Percentiles rank a stretch among this genome's conserved stretches.
Conservation (phyloP, 2,329 filamentous ascomycete species). For the Neopestalotiopsis sp. region DNA sequence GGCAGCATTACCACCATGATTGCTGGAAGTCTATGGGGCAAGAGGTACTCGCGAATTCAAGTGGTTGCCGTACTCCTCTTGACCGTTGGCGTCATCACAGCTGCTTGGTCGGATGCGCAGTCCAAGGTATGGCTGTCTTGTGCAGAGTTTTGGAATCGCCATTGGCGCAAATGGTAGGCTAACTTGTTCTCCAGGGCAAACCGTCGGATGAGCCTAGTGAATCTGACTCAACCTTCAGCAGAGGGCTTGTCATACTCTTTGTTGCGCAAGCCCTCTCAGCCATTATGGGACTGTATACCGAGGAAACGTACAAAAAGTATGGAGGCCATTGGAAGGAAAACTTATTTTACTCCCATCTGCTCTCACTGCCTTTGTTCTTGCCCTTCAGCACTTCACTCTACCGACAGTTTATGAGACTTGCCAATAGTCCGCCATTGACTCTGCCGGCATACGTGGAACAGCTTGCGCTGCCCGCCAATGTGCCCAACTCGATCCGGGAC, state of each 20-base stretch:
- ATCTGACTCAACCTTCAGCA: conserved; percentile 53
- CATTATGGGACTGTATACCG: conserved; percentile 93
- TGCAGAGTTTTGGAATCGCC: too few species aligned
- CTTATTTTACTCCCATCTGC: conserved; percentile 86
- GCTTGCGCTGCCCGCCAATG: conserved; percentile 33
- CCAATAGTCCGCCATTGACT: conserved; percentile 65
- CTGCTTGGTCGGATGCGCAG: conserved; percentile 87
- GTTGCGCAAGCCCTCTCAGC: conserved; percentile 89
- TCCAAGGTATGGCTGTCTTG: conserved; percentile 66
- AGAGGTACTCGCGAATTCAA: conserved; percentile 81
- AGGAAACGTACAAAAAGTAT: conserved; percentile 84
- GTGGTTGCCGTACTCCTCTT: conserved; percentile 81
- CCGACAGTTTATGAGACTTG: conserved; percentile 67
- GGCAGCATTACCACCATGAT: conserved; percentile 95
- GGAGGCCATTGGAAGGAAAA: conserved; percentile 95
- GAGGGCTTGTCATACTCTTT: conserved; percentile 82
- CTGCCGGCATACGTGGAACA: conserved; percentile 42
- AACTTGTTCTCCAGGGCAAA: conserved; percentile 30
- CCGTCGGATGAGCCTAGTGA: conserved; percentile 31
- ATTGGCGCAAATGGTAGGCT: conserved; percentile 23
- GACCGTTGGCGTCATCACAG: conserved; percentile 84
- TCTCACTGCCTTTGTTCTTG: conserved; percentile 78
- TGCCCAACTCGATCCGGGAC: conserved; percentile 44
- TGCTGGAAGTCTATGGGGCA: conserved; percentile 87
- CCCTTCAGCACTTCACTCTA: conserved; percentile 71